Evolutionary conservation across 345 rosid genomes (phyloP).

Genomic region (Ceriops zippeliana): DNA sequence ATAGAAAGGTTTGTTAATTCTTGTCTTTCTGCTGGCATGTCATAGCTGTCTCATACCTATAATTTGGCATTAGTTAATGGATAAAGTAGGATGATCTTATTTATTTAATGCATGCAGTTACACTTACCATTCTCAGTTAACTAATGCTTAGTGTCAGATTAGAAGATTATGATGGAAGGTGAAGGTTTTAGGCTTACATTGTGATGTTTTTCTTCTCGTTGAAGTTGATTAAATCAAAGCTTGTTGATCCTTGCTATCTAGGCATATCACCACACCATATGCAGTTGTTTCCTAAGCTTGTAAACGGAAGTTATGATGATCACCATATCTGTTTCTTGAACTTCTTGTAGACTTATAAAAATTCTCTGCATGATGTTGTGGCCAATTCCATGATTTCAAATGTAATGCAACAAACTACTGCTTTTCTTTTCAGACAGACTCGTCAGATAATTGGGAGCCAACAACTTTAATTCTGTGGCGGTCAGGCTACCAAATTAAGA

Average conservation of each 20-base stretch:
- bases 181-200: no score
- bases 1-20: background rate
- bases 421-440: constrained; percentile 44
- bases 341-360: background rate
- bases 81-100: no score
- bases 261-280: no score
- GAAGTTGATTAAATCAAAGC: no score
- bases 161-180: no score
- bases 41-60: no score
- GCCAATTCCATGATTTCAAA: background rate
- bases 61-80: no score
- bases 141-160: no score
- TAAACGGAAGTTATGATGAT: background rate
- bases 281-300: no score
- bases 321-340: background rate
- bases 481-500: constrained; percentile 66
- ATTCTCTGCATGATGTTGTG: background rate
- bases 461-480: constrained; percentile 49
- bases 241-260: no score
- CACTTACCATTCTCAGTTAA: no score
- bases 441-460: constrained; percentile 69
- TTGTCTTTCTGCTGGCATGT: background rate
- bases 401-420: background rate
- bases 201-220: background rate
- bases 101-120: no score